Evolutionary conservation across 495 filamentous ascomycete species (phyloP), one percentile per base, ranked within the genome.

Genomic region (Sabuloglossum arenarium): DNA sequence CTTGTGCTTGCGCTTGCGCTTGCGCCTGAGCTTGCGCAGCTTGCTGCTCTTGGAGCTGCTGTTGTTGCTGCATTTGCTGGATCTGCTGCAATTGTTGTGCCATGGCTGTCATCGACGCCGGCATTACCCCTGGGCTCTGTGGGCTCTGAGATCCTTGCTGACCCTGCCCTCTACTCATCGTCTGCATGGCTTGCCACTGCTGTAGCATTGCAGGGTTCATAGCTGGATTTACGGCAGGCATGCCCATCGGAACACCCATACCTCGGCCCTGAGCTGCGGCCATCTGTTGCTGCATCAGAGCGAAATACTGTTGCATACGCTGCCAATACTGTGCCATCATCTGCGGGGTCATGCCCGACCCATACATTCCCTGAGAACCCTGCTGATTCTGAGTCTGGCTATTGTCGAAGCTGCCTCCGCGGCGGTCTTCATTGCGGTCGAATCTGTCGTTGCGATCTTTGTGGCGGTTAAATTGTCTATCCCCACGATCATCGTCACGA

Each of bases 281-380:
- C 73, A 81, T 78, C 59, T 79, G 70, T 66, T 91, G 86, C 68
- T 95, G 89, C 86, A 96, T 93, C 73, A 93, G 79, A 28, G 78
- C 73, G 67, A 98, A 88, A 67, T 94, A 94, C 65, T 93, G 85
- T 66, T 98, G 93, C 86, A 98, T 94, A 25, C 88, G 80, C 64
- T 93, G 85, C 79, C 89, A 88, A 69, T 95, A 95, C 68, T 94
- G 88, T 1, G 91, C 91, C 88, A 98, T 95, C 77, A 94, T 79
- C 63, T 93, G 86, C 0, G 91, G 91, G 9, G 84, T 88, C 80
- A 97, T 87, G 30, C 83, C 82, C 45, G 68, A 69, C 10, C 46
- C 55, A 52, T 51, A 27, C 52, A 54, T 57, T 6, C 53, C 62
- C 64, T 73, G 68, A 42, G 70, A 68, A 42, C 58, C 66, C 59